Conservation (phyloP, 1,284 basidiomycete genomes). For the Rhodotorula sp. region DNA sequence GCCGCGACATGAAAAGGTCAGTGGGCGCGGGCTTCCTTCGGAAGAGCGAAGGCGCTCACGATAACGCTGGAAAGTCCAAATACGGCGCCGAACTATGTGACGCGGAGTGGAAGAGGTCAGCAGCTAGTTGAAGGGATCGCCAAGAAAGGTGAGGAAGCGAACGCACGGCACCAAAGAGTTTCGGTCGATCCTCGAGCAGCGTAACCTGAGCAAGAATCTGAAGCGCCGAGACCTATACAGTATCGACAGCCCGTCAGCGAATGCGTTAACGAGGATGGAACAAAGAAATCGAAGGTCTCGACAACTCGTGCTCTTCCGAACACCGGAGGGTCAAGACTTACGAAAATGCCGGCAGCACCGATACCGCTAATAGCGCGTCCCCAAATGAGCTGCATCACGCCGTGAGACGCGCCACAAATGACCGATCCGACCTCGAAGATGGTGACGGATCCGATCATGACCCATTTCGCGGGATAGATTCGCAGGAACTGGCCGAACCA, state of each 20-base stretch:
- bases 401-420: constrained; percentile 55
- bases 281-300: too few species aligned
- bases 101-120: too few species aligned
- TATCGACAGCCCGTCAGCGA: too few species aligned
- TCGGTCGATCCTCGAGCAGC: constrained; percentile 52
- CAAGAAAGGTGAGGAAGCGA: too few species aligned
- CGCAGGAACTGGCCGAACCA: constrained; percentile 52
- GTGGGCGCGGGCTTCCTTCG: neutral
- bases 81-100: constrained; percentile 44
- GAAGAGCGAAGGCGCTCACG: constrained; percentile 41
- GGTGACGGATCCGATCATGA: constrained; percentile 54
- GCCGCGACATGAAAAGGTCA: neutral
- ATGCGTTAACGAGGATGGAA: too few species aligned
- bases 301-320: too few species aligned
- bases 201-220: constrained; percentile 52
- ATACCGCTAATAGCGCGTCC: constrained; percentile 56
- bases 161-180: constrained; percentile 47
- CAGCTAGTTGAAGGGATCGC: too few species aligned
- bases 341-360: constrained; percentile 56
- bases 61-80: constrained; percentile 51
- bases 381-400: constrained; percentile 54
- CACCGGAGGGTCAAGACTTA: neutral
- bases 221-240: constrained; percentile 8
- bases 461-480: constrained; percentile 46
- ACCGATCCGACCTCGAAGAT: constrained; percentile 56